Conservation (phyloP, 257 asterid genomes). For the Solanum medicagineum region DNA sequence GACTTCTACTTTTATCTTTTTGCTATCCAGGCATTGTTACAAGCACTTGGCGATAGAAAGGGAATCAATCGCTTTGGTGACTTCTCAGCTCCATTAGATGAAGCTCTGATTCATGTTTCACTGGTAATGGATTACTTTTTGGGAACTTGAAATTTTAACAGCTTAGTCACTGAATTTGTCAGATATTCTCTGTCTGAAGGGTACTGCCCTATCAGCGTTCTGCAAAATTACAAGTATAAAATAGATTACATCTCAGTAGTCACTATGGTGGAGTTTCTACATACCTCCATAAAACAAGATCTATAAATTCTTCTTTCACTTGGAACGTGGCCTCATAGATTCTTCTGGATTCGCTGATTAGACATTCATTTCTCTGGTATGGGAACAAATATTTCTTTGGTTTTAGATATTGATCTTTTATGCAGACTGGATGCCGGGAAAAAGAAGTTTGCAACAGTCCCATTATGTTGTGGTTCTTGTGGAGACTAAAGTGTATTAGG, state of each 20-base stretch:
- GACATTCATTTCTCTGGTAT: not conserved
- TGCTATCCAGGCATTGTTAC: constrained; percentile 60
- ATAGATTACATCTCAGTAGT: not conserved
- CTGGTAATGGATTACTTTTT: constrained; percentile 33
- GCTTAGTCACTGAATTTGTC: not conserved
- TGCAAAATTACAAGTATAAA: not conserved
- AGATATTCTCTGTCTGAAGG: not conserved
- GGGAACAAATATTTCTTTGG: not conserved
- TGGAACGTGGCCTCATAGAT: not conserved
- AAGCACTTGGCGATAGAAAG: constrained; percentile 91
- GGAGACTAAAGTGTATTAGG: not conserved
- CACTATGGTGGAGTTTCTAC: not conserved
- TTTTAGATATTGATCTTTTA: not conserved
- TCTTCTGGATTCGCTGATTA: not conserved
- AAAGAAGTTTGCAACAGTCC: not conserved
- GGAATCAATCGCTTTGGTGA: constrained; percentile 92
- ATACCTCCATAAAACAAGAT: not conserved
- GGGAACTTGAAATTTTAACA: not conserved
- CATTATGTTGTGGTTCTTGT: not conserved
- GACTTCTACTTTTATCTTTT: not conserved
- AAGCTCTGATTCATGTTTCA: constrained; percentile 86
- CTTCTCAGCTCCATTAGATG: constrained; percentile 97
- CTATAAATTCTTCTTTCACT: not conserved
- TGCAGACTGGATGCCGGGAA: not conserved
- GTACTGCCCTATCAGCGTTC: not conserved